Evolutionary conservation across 2,329 filamentous ascomycete species (phyloP).

Genomic region (Massarina eburnea): DNA sequence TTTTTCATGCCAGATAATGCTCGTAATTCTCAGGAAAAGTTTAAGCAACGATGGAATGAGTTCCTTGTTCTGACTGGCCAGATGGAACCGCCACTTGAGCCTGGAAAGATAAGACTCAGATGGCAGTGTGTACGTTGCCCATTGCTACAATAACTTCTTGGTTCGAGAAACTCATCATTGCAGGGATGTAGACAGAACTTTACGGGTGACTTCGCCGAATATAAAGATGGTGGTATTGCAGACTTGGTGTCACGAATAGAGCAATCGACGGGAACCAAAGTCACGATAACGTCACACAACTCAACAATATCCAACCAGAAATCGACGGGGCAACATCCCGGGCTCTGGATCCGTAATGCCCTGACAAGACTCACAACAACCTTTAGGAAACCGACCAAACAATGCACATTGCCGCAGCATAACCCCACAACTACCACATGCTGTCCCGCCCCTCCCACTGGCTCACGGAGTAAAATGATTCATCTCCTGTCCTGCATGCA

Average conservation of each 20-base stretch:
- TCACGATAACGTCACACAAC: slow-evolving; percentile 5
- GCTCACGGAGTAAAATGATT: slow-evolving; percentile 9
- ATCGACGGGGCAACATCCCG: slow-evolving; percentile 3
- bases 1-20: neutral
- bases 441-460: neutral
- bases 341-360: neutral
- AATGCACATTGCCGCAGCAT: slow-evolving; percentile 9
- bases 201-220: slow-evolving; percentile 17
- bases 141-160: neutral
- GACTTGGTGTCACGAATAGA: slow-evolving; percentile 5
- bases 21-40: neutral
- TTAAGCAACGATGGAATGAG: neutral
- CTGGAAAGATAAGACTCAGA: slow-evolving; percentile 10
- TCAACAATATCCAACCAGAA: slow-evolving; percentile 5
- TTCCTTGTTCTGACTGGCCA: slow-evolving; percentile 2
- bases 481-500: slow-evolving; percentile 26
- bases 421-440: slow-evolving; percentile 1
- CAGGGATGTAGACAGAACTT: slow-evolving; percentile 17
- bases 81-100: slow-evolving; percentile 9
- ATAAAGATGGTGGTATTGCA: slow-evolving; percentile 10
- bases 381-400: neutral
- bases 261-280: neutral
- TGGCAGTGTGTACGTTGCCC: slow-evolving; percentile 23
- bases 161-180: neutral
- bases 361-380: neutral